Evolutionary conservation across 352 stramenopile species (phyloP), one percentile per base, ranked within the genome.

Genomic region (Phytophthora syringae): DNA sequence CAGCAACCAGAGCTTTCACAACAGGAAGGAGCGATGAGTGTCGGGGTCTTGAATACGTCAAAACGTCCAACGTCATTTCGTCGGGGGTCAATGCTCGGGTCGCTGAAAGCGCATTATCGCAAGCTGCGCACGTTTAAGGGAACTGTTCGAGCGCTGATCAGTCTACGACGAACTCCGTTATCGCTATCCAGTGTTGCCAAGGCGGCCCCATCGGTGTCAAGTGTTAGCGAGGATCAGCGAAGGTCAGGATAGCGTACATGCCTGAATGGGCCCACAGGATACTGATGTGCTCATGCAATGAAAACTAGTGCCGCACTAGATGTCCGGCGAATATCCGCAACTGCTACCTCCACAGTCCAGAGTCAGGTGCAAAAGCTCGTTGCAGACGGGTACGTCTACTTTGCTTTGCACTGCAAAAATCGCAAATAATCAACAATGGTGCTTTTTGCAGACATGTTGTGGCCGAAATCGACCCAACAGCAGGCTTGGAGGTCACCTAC

Each of bases 91-190:
- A 71, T 90, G 52, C 53, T 88, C 21, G 61, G 53, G 25, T 92
- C 84, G 15, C 63, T 92, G 4, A 90, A 89, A 57, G 67, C 74
- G 3, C 81, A 90, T 49, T 92, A 88, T 47, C 73, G 78, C 20
- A 90, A 92, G 15, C 59, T 92, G 18, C 77, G 78, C 5, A 88
- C 81, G 10, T 89, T 92, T 43, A 89, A 90, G 37, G 80, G 81
- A 20, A 90, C 80, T 5, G 70, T 90, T 16, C 87, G 80, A 59
- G 79, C 80, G 24, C 53, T 91, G 34, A 91, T 91, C 55, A 80
- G 82, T 24, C 68, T 91, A 3, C 71, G 72, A 9, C 61, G 79
- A 10, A 63, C 63, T 20, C 86, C 52, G 48, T 49, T 65, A n/a
- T 40, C 39, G 5, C 16, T 61, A n/a, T 12, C 53, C 22, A 67